Percentiles rank a stretch among this genome's conserved stretches.
Evolutionary conservation across 2,329 filamentous ascomycete genomes (phyloP).

Genomic region (Whalleya microplaca): DNA sequence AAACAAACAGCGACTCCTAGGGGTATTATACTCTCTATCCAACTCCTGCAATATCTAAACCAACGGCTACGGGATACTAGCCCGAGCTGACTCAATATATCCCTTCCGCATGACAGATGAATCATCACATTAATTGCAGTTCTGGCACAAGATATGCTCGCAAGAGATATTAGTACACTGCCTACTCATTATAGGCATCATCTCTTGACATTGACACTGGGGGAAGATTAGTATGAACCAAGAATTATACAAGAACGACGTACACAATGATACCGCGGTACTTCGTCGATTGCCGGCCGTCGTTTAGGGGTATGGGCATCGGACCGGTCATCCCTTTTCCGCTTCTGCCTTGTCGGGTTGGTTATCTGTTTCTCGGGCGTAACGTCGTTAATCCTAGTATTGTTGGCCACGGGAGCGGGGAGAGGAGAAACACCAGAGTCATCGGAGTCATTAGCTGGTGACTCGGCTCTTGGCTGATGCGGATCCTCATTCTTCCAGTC

Average conservation of each 20-base stretch:
- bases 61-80: neutral
- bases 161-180: constrained; percentile 24
- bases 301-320: constrained; percentile 19
- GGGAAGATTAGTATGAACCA: constrained; percentile 6
- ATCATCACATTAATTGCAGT: constrained; percentile 12
- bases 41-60: neutral
- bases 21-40: neutral
- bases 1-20: neutral
- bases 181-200: constrained; percentile 17
- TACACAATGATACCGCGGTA: constrained; percentile 18
- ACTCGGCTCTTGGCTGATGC: constrained; percentile 18
- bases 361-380: constrained; percentile 3
- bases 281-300: constrained; percentile 2
- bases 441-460: constrained; percentile 21
- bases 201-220: constrained; percentile 30
- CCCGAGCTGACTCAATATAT: neutral
- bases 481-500: constrained; percentile 57
- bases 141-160: constrained; percentile 25
- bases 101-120: neutral
- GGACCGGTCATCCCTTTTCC: constrained; percentile 28
- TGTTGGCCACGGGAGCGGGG: constrained; percentile 10
- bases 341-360: constrained; percentile 21
- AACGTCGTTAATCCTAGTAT: neutral
- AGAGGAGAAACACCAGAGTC: constrained; percentile 22
- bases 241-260: constrained; percentile 4